These are phyloP conservation scores for Podospora australis DNA, from an alignment of 495 filamentous ascomycete genomes.

Conservation along the genomic window DNA sequence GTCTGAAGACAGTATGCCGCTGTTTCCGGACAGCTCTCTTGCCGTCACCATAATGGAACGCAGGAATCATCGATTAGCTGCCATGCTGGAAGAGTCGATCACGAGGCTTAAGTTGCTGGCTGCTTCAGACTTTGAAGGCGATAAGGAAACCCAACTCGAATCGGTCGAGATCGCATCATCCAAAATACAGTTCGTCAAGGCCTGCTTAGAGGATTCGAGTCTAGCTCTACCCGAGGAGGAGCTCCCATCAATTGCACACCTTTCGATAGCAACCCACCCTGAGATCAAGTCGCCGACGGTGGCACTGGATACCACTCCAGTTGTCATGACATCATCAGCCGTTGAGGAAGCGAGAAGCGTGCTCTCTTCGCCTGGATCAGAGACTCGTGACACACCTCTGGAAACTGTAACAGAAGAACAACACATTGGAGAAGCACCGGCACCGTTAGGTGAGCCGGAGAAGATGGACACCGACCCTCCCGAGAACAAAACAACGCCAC, in stretches of 20 bases:
- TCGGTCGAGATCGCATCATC: slow-evolving; percentile 59
- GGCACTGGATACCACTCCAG: slow-evolving; percentile 28
- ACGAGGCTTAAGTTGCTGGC: slow-evolving; percentile 54
- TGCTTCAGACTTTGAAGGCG: slow-evolving; percentile 29
- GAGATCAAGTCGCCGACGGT: slow-evolving; percentile 23
- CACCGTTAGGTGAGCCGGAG: slow-evolving; percentile 12
- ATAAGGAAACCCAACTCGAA: slow-evolving; percentile 34
- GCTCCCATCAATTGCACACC: slow-evolving; percentile 14
- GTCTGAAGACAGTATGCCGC: slow-evolving; percentile 21
- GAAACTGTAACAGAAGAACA: slow-evolving; percentile 6
- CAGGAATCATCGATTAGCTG: slow-evolving; percentile 66
- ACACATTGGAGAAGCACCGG: neutral
- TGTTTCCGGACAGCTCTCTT: slow-evolving; percentile 16
- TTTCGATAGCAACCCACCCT: slow-evolving; percentile 18
- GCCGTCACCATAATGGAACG: slow-evolving; percentile 51
- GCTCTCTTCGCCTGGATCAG: slow-evolving; percentile 19
- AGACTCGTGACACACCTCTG: neutral
- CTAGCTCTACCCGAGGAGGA: slow-evolving; percentile 49
- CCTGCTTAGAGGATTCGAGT: slow-evolving; percentile 62
- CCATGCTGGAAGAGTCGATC: slow-evolving; percentile 65
- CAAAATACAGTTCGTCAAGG: slow-evolving; percentile 71
- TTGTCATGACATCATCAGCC: slow-evolving; percentile 25
- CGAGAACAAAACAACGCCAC: slow-evolving; percentile 10
- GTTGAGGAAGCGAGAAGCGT: slow-evolving; percentile 21
- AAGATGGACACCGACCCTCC: slow-evolving; percentile 25